Conservation (phyloP, 208 protist genomes). For the Polymyxa betae region DNA sequence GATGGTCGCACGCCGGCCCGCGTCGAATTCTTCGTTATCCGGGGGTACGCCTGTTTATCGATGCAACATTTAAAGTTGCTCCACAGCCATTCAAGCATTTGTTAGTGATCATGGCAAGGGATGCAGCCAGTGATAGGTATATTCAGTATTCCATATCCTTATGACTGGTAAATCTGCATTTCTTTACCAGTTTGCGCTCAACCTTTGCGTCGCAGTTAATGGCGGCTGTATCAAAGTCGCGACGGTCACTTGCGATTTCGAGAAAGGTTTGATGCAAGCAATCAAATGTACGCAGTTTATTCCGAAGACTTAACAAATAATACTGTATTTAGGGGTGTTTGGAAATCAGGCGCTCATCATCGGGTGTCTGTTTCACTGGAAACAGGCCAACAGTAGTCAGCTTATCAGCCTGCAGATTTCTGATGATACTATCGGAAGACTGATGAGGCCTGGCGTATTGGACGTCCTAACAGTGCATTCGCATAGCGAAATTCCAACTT, state of each 20-base stretch:
- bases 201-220: not conserved
- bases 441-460: not conserved
- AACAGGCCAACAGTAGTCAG: not conserved
- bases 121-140: not conserved
- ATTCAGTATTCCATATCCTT: too few relatives aligned
- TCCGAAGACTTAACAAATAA: too few relatives aligned
- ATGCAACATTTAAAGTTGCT: not conserved
- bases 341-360: not conserved
- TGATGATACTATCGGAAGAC: not conserved
- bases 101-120: not conserved
- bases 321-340: not conserved
- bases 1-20: not conserved
- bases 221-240: not conserved
- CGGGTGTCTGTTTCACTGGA: not conserved
- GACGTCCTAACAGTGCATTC: not conserved
- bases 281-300: not conserved
- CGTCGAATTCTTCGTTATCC: not conserved
- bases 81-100: not conserved
- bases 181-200: not conserved
- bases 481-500: not conserved
- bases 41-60: not conserved
- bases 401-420: not conserved
- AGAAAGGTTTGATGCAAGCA: not conserved
- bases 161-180: too few relatives aligned
- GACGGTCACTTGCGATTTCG: not conserved